Evolutionary conservation across 2,329 filamentous ascomycete genomes (phyloP), one percentile per base, ranked within the genome.

Genomic region (Penicillium crustosum): DNA sequence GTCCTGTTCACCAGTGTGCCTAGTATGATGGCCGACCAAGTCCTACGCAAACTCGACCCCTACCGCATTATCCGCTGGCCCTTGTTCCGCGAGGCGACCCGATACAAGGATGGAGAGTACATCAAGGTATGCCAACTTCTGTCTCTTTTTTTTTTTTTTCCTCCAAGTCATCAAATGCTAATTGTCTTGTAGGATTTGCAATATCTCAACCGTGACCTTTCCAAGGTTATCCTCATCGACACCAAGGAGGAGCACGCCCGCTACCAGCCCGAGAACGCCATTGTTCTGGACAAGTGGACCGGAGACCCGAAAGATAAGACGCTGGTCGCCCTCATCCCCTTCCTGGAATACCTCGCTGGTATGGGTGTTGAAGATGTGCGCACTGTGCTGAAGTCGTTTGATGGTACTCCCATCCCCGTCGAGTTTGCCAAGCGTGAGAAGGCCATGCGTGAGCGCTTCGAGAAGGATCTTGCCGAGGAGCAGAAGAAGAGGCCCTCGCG

Each of bases 31-130:
- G 93, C 88, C 29, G 92, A 97, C 66, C 91, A 91, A 25, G 84
- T 99, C 51, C 86, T 97, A 65, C 87, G 91, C 70, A 99, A 99
- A 78, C 82, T 99, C 59, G 94, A 99, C 72, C 94, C 93, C 36
- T 97, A 90, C 82, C 90, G 89, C 69, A 91, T 97, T 74, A 92
- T 97, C 74, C 89, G 93, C 79, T 97, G 92, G 89, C 92, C 93
- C 2, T 81, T 99, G 48, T 97, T 91, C 81, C 86, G 94, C 55
- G 94, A 99, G 77, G 94, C 93, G n/a, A 97, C 94, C 59, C 90
- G 93, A 70, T 99, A 96, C 75, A 89, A 97, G 77, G 89, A 96
- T 63, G 94, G 94, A 63, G 90, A 97, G 77, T 93, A 97, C 70
- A 85, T 99, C 77, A 99, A 99, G 87, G 91, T 92, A 78, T 36